Evolutionary conservation across 345 rosid species (phyloP), one percentile per base, ranked within the genome.

Genomic region (Moringa oleifera): DNA sequence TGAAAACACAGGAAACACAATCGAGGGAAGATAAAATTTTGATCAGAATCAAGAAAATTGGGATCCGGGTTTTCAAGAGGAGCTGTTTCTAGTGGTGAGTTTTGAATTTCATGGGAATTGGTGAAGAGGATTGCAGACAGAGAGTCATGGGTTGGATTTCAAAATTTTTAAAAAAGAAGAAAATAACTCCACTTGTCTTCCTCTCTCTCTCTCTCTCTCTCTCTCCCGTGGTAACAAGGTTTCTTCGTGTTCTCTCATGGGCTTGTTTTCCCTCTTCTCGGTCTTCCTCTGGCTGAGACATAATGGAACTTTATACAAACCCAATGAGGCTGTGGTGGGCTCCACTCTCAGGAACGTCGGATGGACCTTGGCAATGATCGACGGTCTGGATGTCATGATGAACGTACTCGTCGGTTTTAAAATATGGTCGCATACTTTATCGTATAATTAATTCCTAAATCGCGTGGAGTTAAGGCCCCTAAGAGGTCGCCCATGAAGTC

Each of bases 21-120:
- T 33, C 22, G 51, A 68, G 67, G 19, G 0, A 25, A 41, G 11
- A 13, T 6, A 22, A 62, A 63, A 23, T 0, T 67, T 58, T 11
- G 61, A 70, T 55, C 36, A 59, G 71, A 65, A 21, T 20, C 41
- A 15, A 51, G 16, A 67, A 84, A 71, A 66, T 25, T 65, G 66
- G 76, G 80, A 79, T 73, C 75, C 74, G 83, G 85, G 82, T 66
- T 75, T 64, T 57, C 70, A 59, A 66, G 66, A 77, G 65, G 57
- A 68, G 52, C 36, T 78, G 66, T 7, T 74, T 80, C 15, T 25
- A 58, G 59, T 71, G 58, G 45, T 56, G 5, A 12, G 59, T 10
- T 25, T 55, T 23, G n/a, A n/a, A 72, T 74, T 72, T 73, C 20
- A 50, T 46, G 24, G 51, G 65, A 68, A 63, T 70, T 61, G 68